Conservation (phyloP, 768 basidiomycete genomes). For the Asterophora parasitica region DNA sequence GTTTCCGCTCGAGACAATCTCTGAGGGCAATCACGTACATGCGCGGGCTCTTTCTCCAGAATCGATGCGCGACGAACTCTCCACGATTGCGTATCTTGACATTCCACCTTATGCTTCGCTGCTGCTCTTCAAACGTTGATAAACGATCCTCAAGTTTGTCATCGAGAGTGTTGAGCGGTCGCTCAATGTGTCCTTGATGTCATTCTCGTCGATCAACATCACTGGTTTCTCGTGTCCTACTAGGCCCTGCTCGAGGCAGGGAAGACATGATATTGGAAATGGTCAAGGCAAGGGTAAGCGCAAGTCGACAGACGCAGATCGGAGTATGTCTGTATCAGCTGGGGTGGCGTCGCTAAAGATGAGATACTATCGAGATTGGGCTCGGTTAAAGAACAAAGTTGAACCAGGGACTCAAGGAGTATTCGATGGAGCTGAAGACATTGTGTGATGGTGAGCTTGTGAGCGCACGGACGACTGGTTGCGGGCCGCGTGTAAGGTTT, state of each 20-base stretch:
- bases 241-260: not conserved
- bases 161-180: not conserved
- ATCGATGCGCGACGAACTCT: conserved; percentile 11
- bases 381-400: not conserved
- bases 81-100: conserved; percentile 13
- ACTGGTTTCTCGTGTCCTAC: conserved; percentile 4
- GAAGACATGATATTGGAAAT: conserved; percentile 10
- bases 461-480: not conserved
- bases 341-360: not conserved
- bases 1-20: conserved; percentile 12
- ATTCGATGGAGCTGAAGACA: not conserved
- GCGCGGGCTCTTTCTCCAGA: conserved; percentile 16
- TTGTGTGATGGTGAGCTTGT: not conserved
- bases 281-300: conserved; percentile 5
- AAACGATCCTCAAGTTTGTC: conserved; percentile 9
- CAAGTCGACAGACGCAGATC: conserved; percentile 3
- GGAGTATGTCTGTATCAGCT: conserved; percentile 4
- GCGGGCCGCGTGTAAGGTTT: not conserved
- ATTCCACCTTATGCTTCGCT: conserved; percentile 22
- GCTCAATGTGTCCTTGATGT: not conserved
- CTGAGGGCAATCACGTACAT: conserved; percentile 18
- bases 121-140: conserved; percentile 14
- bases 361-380: not conserved
- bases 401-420: not conserved
- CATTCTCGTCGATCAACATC: conserved; percentile 7